Evolutionary conservation across 108 stramenopile genomes (phyloP).

Genomic region (Skeletonema costatum): DNA sequence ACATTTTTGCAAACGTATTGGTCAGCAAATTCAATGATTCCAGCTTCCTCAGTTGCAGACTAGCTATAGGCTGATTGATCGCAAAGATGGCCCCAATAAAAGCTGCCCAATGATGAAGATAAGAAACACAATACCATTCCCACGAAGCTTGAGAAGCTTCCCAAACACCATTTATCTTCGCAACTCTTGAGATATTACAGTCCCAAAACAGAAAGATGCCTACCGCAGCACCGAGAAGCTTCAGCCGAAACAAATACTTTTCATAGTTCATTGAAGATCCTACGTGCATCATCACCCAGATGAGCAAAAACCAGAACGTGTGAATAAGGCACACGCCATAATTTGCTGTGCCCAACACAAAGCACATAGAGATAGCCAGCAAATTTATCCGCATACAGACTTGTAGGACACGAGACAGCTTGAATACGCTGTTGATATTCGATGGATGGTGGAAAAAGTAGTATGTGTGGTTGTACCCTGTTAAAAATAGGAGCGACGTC

Average conservation of each 20-base stretch:
- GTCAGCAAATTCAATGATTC: conserved; percentile 15
- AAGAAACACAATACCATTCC: conserved; percentile 79
- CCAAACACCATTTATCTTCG: conserved; percentile 7
- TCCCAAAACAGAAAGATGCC: conserved; percentile 65
- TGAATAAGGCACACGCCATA: conserved; percentile 87
- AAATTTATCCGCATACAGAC: conserved; percentile 85
- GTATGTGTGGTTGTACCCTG: conserved; percentile 85
- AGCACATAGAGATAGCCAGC: conserved; percentile 67
- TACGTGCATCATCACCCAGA: conserved; percentile 65
- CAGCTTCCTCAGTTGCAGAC: conserved; percentile 38
- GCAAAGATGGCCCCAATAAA: conserved; percentile 84
- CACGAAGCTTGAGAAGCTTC: conserved; percentile 40
- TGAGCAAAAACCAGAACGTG: conserved; percentile 77
- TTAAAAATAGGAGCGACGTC: conserved; percentile 85
- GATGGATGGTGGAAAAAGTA: conserved; percentile 57
- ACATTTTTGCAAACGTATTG: conserved; percentile 51
- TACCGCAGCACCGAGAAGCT: conserved; percentile 53
- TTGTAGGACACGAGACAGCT: conserved; percentile 68
- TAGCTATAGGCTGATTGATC: conserved; percentile 72
- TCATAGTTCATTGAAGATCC: conserved; percentile 51
- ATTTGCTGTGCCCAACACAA: conserved; percentile 62
- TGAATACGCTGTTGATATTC: conserved; percentile 36
- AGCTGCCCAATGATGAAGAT: conserved; percentile 80
- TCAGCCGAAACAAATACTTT: conserved; percentile 69
- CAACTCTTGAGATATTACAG: conserved; percentile 44